Percentiles rank a stretch among this genome's conserved stretches.
These are phyloP conservation scores for Ensete ventricosum DNA, from an alignment of 176 grass and related monocot species.

Conservation along the genomic window DNA sequence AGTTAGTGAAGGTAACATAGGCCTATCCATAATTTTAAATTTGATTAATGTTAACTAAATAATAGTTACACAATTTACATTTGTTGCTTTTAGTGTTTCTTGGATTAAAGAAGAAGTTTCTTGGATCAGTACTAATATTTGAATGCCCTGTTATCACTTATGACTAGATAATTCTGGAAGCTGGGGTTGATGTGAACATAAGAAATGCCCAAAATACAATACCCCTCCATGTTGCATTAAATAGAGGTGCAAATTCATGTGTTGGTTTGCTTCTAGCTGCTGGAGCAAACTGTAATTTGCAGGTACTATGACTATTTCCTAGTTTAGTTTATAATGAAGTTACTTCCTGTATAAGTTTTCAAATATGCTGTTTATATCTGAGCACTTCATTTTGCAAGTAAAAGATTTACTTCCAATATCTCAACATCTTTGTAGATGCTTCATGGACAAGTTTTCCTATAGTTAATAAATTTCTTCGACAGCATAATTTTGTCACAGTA, in stretches of 20 bases:
- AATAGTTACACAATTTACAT: background rate
- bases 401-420: background rate
- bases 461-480: too few relatives aligned
- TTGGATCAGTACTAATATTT: conserved; percentile 12
- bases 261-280: conserved; percentile 92
- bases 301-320: conserved; percentile 34
- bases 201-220: conserved; percentile 93
- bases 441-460: too few relatives aligned
- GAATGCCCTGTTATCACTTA: conserved; percentile 1
- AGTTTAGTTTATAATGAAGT: background rate
- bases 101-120: background rate
- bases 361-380: background rate
- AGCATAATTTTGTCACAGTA: too few relatives aligned
- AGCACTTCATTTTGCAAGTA: background rate
- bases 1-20: conserved; percentile 70
- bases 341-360: background rate
- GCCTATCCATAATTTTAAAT: background rate
- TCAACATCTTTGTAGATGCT: background rate
- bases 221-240: conserved; percentile 93
- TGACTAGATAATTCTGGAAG: conserved; percentile 84
- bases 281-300: conserved; percentile 88
- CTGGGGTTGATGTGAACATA: conserved; percentile 93
- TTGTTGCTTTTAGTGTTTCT: conserved; percentile 3
- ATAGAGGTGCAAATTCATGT: conserved; percentile 92
- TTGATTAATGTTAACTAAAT: background rate